phyloP scores from a whole-genome alignment of 495 filamentous ascomycete species.

The Recurvomyces mirabilis region DNA sequence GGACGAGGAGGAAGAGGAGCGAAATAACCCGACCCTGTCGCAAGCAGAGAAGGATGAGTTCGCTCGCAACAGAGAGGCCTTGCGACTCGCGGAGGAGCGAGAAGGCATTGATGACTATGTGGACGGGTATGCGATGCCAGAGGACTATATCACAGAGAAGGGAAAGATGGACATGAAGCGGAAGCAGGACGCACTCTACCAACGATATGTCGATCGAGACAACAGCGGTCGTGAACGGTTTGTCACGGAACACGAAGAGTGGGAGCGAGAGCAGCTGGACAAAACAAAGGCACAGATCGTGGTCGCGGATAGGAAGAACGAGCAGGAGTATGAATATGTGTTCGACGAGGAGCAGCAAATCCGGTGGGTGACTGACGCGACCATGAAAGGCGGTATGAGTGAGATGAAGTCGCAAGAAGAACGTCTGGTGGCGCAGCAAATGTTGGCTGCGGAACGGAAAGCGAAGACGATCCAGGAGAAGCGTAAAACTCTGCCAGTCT shows the following conservation, averaged over 20 bases:
- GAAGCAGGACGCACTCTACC: constrained; percentile 83
- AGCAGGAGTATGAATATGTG: constrained; percentile 87
- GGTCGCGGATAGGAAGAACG: constrained; percentile 60
- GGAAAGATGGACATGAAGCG: constrained; percentile 81
- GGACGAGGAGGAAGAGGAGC: constrained; percentile 75
- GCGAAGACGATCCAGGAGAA: constrained; percentile 80
- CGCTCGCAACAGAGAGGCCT: constrained; percentile 73
- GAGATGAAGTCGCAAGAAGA: constrained; percentile 67
- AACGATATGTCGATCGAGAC: constrained; percentile 80
- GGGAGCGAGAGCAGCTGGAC: constrained; percentile 82
- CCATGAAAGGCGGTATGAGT: constrained; percentile 50
- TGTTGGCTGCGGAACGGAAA: constrained; percentile 80
- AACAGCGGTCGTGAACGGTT: constrained; percentile 81
- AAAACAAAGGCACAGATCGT: constrained; percentile 84
- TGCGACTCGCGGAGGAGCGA: constrained; percentile 80
- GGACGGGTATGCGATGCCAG: constrained; percentile 88
- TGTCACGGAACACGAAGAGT: constrained; percentile 90
- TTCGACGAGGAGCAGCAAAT: constrained; percentile 84
- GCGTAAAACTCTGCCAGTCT: constrained; percentile 82
- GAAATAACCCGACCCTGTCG: constrained; percentile 63
- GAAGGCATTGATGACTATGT: constrained; percentile 80
- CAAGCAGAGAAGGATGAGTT: constrained; percentile 81
- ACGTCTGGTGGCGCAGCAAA: constrained; percentile 59
- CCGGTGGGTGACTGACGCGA: constrained; percentile 69
- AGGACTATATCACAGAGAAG: constrained; percentile 88